These are phyloP conservation scores for Diacronema lutheri DNA, from an alignment of 78 protist species.

Conservation along the genomic window DNA sequence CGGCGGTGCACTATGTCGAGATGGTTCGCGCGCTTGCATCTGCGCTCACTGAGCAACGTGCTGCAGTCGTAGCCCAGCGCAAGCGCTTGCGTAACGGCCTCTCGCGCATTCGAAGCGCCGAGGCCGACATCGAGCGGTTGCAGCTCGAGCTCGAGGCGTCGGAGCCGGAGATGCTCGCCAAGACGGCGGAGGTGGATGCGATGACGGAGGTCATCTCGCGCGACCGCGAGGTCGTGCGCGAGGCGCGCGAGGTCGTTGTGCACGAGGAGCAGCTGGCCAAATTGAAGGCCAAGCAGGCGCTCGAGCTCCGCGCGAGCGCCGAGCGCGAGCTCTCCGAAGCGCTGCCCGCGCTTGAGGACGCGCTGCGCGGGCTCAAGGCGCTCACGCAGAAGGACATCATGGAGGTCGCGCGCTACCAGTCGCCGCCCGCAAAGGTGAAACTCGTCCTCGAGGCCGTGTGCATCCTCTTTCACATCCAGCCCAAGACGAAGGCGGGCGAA, in stretches of 20 bases:
- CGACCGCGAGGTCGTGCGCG: slow-evolving; percentile 40
- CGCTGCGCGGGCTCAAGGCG: slow-evolving; percentile 43
- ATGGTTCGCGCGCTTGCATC: slow-evolving; percentile 15
- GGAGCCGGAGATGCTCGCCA: slow-evolving; percentile 5
- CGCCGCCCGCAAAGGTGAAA: slow-evolving; percentile 74
- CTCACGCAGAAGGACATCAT: slow-evolving; percentile 51
- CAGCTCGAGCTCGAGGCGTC: slow-evolving; percentile 14
- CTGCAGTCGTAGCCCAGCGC: neutral
- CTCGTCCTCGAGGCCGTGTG: slow-evolving; percentile 55
- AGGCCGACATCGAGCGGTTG: neutral
- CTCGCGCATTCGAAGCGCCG: neutral
- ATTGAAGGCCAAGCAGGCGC: neutral
- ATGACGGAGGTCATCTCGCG: neutral
- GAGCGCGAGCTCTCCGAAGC: slow-evolving; percentile 71
- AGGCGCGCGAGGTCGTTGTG: slow-evolving; percentile 48
- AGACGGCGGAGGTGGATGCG: slow-evolving; percentile 18
- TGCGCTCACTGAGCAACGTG: slow-evolving; percentile 27
- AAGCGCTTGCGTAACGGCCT: slow-evolving; percentile 32
- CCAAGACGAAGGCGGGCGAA: neutral
- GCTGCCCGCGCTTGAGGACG: slow-evolving; percentile 77
- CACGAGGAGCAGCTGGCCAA: slow-evolving; percentile 39
- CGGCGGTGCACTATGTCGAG: slow-evolving; percentile 73
- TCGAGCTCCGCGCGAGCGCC: neutral
- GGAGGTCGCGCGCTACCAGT: slow-evolving; percentile 58
- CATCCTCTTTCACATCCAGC: slow-evolving; percentile 45